Evolutionary conservation across 768 basidiomycete genomes (phyloP).

Genomic region (Ramaria rubella): DNA sequence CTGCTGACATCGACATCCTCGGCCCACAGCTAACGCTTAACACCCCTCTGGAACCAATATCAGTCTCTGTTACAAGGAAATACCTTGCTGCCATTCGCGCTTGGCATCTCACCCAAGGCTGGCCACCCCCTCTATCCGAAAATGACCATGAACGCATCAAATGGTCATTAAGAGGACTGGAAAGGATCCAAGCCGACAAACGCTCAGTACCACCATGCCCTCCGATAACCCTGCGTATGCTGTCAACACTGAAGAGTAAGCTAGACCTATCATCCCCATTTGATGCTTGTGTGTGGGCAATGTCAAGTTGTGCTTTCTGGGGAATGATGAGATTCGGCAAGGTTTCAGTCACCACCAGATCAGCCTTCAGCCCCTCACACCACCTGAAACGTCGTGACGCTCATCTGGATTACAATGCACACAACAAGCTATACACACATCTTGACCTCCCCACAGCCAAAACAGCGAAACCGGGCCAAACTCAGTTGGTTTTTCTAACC

Average conservation of each 20-base stretch:
- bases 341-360: no score
- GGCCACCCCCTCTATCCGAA: conserved; percentile 26
- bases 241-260: conserved; percentile 15
- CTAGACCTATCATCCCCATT: conserved; percentile 27
- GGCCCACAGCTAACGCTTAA: no score
- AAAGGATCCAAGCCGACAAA: conserved; percentile 14
- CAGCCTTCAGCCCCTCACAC: no score
- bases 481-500: no score
- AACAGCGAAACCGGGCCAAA: no score
- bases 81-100: conserved; percentile 32
- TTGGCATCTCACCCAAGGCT: conserved; percentile 35
- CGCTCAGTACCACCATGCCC: conserved; percentile 22
- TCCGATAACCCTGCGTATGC: conserved; percentile 29
- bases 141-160: conserved; percentile 18
- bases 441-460: no score
- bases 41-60: no score
- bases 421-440: no score
- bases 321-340: no score
- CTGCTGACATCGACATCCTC: no score
- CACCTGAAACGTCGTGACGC: no score
- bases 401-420: no score
- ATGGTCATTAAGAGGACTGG: conserved; percentile 27
- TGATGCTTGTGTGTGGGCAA: conserved; percentile 36
- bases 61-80: conserved; percentile 20
- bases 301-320: conserved; percentile 26